Evolutionary conservation across 2,329 filamentous ascomycete genomes (phyloP).

Genomic region (Penicillium decumbens): DNA sequence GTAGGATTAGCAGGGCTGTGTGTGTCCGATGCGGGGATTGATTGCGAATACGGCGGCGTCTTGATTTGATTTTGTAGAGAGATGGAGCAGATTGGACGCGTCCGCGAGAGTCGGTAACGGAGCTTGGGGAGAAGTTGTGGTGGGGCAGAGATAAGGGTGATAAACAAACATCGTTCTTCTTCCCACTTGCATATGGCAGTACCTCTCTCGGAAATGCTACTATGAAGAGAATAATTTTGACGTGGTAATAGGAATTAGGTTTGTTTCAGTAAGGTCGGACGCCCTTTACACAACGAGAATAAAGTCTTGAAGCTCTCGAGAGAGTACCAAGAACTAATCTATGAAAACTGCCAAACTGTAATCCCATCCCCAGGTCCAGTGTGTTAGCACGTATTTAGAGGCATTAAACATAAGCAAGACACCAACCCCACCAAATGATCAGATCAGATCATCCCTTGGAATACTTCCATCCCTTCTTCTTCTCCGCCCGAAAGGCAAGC

Average conservation of each 20-base stretch:
- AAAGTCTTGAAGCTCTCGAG: too few relatives aligned
- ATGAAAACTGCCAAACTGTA: background rate
- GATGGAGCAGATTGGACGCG: background rate
- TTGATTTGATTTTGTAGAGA: background rate
- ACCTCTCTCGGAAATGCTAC: too few relatives aligned
- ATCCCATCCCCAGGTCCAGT: background rate
- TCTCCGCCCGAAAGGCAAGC: slow-evolving; percentile 51
- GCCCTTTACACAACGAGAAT: too few relatives aligned
- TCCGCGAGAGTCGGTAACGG: background rate
- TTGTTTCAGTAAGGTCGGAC: too few relatives aligned
- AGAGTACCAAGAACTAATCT: background rate
- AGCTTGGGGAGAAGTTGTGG: background rate
- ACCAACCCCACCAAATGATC: background rate
- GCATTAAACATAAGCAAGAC: background rate
- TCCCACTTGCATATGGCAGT: too few relatives aligned
- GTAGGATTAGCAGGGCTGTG: background rate
- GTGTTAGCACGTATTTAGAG: background rate
- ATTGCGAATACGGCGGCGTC: background rate
- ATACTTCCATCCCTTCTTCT: slow-evolving; percentile 50
- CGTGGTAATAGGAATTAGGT: too few relatives aligned
- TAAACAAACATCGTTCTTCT: background rate
- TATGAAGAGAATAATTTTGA: too few relatives aligned
- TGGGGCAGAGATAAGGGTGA: background rate
- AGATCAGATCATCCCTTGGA: slow-evolving; percentile 23
- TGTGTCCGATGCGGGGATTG: background rate